phyloP scores from a whole-genome alignment of 2,329 filamentous ascomycete genomes.

The Fusarium tupiense region DNA sequence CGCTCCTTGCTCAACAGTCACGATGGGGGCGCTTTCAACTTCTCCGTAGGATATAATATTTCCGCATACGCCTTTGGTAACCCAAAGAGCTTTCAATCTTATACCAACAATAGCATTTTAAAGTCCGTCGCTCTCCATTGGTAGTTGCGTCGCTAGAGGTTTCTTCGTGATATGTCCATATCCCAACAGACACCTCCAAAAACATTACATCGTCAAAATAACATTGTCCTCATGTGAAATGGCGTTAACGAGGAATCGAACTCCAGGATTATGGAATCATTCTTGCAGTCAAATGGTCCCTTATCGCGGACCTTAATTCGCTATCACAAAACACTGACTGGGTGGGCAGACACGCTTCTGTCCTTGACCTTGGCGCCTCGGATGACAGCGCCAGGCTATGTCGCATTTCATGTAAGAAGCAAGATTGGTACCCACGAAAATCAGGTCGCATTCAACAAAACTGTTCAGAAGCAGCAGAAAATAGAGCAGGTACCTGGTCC shows the following conservation, averaged over 20 bases:
- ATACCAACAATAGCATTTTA: rapidly evolving
- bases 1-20: conserved; percentile 26
- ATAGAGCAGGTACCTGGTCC: rapidly evolving
- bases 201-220: neutral
- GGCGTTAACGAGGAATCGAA: rapidly evolving
- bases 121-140: neutral
- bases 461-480: neutral
- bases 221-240: rapidly evolving
- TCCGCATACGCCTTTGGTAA: rapidly evolving
- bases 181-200: too few species aligned
- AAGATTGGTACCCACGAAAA: neutral
- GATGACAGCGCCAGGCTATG: neutral
- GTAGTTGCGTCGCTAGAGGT: too few species aligned
- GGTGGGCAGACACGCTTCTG: neutral
- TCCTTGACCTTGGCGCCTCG: neutral
- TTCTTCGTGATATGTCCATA: neutral
- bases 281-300: too few species aligned
- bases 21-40: conserved; percentile 31
- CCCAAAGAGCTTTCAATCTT: rapidly evolving
- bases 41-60: neutral
- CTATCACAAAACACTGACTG: rapidly evolving
- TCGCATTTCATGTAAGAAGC: neutral
- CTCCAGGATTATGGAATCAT: too few species aligned
- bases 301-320: neutral
- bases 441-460: neutral